phyloP scores from a whole-genome alignment of 2,329 filamentous ascomycete species.

The Chalaropsis thielavioides region DNA sequence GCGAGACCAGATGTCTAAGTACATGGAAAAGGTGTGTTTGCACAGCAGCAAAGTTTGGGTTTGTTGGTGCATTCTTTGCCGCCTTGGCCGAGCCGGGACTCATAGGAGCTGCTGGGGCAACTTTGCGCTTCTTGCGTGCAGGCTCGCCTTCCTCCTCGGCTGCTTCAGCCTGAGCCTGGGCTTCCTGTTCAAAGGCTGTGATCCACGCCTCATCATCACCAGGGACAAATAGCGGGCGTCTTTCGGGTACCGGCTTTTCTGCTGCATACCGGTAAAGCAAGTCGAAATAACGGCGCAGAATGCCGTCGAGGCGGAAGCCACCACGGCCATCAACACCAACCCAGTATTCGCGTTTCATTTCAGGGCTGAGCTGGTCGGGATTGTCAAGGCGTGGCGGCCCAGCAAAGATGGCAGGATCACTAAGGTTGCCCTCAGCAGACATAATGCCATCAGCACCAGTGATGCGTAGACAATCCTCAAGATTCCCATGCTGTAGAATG shows the following conservation, averaged over 20 bases:
- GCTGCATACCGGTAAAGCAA: slow-evolving; percentile 72
- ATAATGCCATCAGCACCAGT: slow-evolving; percentile 89
- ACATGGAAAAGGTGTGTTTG: slow-evolving; percentile 91
- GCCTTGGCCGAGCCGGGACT: slow-evolving; percentile 18
- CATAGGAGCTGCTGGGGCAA: background rate
- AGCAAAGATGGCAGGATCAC: slow-evolving; percentile 72
- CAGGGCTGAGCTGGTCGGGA: slow-evolving; percentile 40
- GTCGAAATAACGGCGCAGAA: slow-evolving; percentile 77
- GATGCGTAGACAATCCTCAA: slow-evolving; percentile 60
- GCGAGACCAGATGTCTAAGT: slow-evolving; percentile 63
- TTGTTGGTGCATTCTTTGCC: slow-evolving; percentile 19
- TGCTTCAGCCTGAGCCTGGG: slow-evolving; percentile 24
- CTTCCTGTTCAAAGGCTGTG: slow-evolving; percentile 22
- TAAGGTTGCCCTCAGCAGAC: slow-evolving; percentile 90
- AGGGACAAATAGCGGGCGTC: slow-evolving; percentile 61
- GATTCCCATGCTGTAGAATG: slow-evolving; percentile 64
- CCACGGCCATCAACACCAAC: slow-evolving; percentile 61
- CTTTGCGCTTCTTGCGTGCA: slow-evolving; percentile 38
- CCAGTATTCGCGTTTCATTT: slow-evolving; percentile 69
- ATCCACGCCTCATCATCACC: slow-evolving; percentile 38
- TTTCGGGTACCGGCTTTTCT: slow-evolving; percentile 46
- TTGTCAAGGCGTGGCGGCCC: background rate
- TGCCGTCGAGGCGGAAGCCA: slow-evolving; percentile 78
- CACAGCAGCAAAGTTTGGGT: slow-evolving; percentile 57
- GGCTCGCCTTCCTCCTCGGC: slow-evolving; percentile 28